A percentile compares a stretch with the other conserved stretches of the same genome.
phyloP scores from a whole-genome alignment of 208 protist species.

The Trypanosoma conorhini region DNA sequence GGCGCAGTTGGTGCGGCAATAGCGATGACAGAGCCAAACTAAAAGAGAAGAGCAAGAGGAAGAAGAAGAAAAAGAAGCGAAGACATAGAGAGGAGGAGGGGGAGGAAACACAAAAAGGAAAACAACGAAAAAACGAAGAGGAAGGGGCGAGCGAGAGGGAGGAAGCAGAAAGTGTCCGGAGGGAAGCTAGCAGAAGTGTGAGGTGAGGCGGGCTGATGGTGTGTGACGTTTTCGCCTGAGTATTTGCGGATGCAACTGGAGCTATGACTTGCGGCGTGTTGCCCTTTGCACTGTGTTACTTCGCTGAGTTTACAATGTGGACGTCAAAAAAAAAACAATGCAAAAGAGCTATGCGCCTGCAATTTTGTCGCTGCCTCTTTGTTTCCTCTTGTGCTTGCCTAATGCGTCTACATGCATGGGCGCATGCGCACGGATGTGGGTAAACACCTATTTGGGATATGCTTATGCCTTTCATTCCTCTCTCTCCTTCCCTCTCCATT shows the following conservation, averaged over 20 bases:
- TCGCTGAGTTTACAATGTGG: not conserved
- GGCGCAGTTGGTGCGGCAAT: no score
- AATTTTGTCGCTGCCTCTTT: not conserved
- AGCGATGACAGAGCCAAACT: no score
- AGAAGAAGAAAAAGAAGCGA: not conserved
- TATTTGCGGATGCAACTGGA: not conserved
- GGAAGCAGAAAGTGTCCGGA: not conserved
- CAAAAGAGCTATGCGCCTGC: not conserved
- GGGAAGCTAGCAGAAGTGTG: not conserved
- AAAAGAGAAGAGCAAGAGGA: not conserved
- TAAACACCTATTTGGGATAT: slow-evolving; percentile 1
- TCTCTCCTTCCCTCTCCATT: slow-evolving; percentile 10
- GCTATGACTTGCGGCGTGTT: not conserved
- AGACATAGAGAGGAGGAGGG: not conserved
- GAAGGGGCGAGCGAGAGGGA: not conserved
- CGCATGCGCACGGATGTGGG: not conserved
- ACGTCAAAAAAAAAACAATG: not conserved
- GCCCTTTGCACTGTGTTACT: not conserved
- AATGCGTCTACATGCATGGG: not conserved
- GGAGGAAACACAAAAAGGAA: not conserved
- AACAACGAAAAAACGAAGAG: not conserved
- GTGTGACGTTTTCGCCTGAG: not conserved
- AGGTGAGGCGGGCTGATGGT: not conserved
- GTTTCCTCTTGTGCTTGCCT: not conserved
- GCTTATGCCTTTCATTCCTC: not conserved